A percentile compares a stretch with the other conserved stretches of the same genome.
Conservation (phyloP, 208 protist genomes). For the Spironucleus salmonicida region DNA sequence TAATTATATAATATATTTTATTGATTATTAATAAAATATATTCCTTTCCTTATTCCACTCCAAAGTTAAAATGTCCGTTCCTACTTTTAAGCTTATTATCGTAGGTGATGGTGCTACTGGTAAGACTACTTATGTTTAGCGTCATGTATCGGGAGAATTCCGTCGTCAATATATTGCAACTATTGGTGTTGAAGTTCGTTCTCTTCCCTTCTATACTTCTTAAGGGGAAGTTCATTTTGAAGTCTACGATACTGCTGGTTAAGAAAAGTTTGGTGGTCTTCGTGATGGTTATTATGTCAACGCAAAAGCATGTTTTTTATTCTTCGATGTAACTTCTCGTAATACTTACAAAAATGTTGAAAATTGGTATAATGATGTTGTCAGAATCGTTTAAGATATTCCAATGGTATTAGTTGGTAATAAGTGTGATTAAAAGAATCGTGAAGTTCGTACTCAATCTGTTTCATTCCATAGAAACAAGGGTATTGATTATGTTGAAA, state of each 20-base stretch:
- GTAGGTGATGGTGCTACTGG: conserved; percentile 96
- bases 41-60: too few species aligned
- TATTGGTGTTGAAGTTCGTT: conserved; percentile 85
- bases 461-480: conserved; percentile 99
- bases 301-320: conserved; percentile 82
- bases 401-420: conserved; percentile 98
- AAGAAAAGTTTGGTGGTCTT: conserved; percentile 80
- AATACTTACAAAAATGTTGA: conserved; percentile 99
- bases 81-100: conserved; percentile 85
- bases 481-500: conserved; percentile 95
- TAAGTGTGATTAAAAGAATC: conserved; percentile 98
- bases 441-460: conserved; percentile 94
- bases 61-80: neutral
- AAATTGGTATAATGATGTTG: conserved; percentile 96
- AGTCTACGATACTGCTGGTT: conserved; percentile 74
- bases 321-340: conserved; percentile 99
- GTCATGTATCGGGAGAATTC: conserved; percentile 97
- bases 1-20: too few species aligned
- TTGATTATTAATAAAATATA: too few species aligned
- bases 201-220: conserved; percentile 93
- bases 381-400: conserved; percentile 93
- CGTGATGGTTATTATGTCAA: conserved; percentile 96
- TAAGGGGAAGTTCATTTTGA: conserved; percentile 92
- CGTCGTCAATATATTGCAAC: conserved; percentile 78
- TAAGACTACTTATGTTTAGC: conserved; percentile 98